These are phyloP conservation scores for Paxillus ammoniavirescens DNA, from an alignment of 768 basidiomycete species.

Conservation along the genomic window DNA sequence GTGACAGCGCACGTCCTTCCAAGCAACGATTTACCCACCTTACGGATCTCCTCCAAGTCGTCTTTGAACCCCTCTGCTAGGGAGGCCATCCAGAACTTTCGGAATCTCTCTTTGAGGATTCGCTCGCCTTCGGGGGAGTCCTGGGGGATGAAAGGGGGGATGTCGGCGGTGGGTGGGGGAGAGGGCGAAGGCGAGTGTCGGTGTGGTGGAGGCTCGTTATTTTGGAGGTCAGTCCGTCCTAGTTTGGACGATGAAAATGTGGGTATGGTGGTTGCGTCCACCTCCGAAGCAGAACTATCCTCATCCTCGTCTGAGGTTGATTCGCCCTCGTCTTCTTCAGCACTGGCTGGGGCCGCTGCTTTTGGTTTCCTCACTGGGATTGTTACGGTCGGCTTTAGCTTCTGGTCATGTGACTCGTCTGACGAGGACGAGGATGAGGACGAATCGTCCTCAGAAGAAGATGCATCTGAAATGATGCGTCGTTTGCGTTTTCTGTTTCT, in stretches of 20 bases:
- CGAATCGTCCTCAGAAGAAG: constrained; percentile 37
- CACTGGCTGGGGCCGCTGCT: background rate
- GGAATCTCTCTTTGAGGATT: constrained; percentile 62
- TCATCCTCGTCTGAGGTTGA: constrained; percentile 16
- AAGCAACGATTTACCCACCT: constrained; percentile 43
- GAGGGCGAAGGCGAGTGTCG: constrained; percentile 25
- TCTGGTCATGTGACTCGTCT: constrained; percentile 6
- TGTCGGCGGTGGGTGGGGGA: constrained; percentile 18
- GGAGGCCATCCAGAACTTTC: constrained; percentile 85
- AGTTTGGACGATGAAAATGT: background rate
- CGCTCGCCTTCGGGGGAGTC: constrained; percentile 45
- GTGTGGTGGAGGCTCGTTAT: background rate
- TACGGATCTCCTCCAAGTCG: constrained; percentile 80
- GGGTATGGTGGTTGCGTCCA: background rate
- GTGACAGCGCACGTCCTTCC: background rate
- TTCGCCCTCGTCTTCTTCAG: constrained; percentile 8
- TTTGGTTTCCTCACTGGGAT: constrained; percentile 5
- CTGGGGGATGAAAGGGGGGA: constrained; percentile 59
- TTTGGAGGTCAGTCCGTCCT: background rate
- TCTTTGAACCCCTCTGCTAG: constrained; percentile 80
- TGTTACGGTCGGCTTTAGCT: constrained; percentile 6
- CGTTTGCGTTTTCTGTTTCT: constrained; percentile 54
- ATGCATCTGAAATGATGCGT: constrained; percentile 43
- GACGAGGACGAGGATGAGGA: constrained; percentile 25
- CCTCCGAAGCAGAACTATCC: constrained; percentile 10